phyloP scores from a whole-genome alignment of 169 alveolate species.

The Plasmodium reichenowi region DNA sequence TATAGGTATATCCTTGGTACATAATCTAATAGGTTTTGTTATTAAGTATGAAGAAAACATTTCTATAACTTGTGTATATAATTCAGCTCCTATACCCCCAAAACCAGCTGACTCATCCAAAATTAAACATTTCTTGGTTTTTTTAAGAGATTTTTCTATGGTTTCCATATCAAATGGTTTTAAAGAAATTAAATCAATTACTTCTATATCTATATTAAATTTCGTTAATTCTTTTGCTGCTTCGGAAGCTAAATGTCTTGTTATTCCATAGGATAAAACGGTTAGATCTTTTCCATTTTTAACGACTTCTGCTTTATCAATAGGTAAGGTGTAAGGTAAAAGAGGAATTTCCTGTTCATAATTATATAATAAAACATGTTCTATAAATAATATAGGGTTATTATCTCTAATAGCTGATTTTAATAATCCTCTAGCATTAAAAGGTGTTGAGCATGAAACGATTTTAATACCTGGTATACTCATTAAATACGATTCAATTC shows the following conservation, averaged over 20 bases:
- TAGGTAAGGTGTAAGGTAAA: slow-evolving; percentile 88
- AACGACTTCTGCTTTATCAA: slow-evolving; percentile 92
- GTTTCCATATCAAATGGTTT: slow-evolving; percentile 92
- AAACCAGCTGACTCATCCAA: slow-evolving; percentile 94
- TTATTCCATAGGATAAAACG: slow-evolving; percentile 89
- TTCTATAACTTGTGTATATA: slow-evolving; percentile 83
- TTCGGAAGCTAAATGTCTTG: slow-evolving; percentile 88
- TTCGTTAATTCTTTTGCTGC: slow-evolving; percentile 89
- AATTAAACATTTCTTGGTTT: slow-evolving; percentile 91
- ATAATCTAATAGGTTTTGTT: slow-evolving; percentile 78
- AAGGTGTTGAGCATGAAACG: slow-evolving; percentile 91
- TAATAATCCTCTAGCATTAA: slow-evolving; percentile 92
- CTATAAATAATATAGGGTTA: slow-evolving; percentile 93
- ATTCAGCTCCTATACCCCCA: slow-evolving; percentile 93
- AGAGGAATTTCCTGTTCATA: slow-evolving; percentile 88
- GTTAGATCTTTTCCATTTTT: slow-evolving; percentile 91
- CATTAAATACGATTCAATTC: slow-evolving; percentile 91
- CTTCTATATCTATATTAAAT: slow-evolving; percentile 90
- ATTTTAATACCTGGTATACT: slow-evolving; percentile 93
- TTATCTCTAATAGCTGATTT: slow-evolving; percentile 92
- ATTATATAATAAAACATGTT: slow-evolving; percentile 92
- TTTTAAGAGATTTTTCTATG: slow-evolving; percentile 87
- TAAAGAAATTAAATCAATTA: slow-evolving; percentile 90
- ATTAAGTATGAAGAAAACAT: slow-evolving; percentile 78
- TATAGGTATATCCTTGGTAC: slow-evolving; percentile 84